Conservation (phyloP, 352 stramenopile species). For the Pythium monospermum region DNA sequence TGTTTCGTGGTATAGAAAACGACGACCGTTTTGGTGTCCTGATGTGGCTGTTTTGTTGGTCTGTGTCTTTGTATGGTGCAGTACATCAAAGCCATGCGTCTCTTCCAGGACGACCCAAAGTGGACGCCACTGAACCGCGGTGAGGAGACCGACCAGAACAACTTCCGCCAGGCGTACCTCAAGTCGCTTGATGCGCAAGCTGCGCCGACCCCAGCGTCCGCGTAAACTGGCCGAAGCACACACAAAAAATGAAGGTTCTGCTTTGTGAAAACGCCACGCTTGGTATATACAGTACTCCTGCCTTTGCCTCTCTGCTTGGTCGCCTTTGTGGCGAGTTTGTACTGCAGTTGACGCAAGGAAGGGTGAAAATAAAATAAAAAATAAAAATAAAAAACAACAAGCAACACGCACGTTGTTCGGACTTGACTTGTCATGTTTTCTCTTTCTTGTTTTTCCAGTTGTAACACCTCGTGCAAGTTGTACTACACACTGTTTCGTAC, state of each 20-base stretch:
- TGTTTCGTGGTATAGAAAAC: neutral
- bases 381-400: neutral
- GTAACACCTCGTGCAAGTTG: no score
- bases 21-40: neutral
- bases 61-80: neutral
- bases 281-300: no score
- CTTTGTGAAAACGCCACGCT: no score
- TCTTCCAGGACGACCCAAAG: constrained; percentile 25
- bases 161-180: constrained; percentile 20
- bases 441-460: no score
- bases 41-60: neutral
- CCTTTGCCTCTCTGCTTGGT: no score
- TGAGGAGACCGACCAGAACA: constrained; percentile 17
- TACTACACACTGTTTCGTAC: no score
- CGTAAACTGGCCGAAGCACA: constrained; percentile 3
- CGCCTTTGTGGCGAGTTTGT: neutral
- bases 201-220: constrained; percentile 13
- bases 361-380: constrained; percentile 1
- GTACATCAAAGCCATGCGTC: constrained; percentile 25
- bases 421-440: neutral
- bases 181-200: constrained; percentile 14
- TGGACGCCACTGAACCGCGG: constrained; percentile 26
- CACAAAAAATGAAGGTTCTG: no score
- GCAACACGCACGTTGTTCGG: neutral
- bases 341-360: neutral